Evolutionary conservation across 202 grass and related monocot species (phyloP).

Genomic region (Dendrocalamus latiflorus): DNA sequence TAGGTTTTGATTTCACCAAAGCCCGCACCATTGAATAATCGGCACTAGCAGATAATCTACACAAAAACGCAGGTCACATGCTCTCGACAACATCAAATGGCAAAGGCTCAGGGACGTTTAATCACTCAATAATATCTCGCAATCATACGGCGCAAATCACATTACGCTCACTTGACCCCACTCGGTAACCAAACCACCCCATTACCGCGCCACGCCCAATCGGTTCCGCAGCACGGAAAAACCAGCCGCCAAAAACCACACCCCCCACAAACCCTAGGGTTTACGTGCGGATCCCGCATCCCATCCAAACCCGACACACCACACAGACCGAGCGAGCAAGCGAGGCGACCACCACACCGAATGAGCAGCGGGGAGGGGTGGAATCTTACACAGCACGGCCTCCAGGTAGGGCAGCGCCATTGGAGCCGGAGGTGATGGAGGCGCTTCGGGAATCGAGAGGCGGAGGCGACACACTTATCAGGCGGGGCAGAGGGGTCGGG

Average conservation of each 20-base stretch:
- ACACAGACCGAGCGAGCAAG: not conserved
- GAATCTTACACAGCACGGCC: constrained; percentile 67
- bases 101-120: not conserved
- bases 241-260: constrained; percentile 3
- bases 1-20: not conserved
- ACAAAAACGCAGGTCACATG: not conserved
- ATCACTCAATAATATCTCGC: not conserved
- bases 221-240: not conserved
- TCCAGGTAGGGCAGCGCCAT: constrained; percentile 86
- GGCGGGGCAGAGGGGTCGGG: not conserved
- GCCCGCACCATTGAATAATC: not conserved
- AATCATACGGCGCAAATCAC: not conserved
- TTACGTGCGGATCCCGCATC: constrained; percentile 31
- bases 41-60: not conserved
- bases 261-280: constrained; percentile 20
- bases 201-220: not conserved
- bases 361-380: not conserved
- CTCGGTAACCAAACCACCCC: not conserved
- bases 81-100: not conserved
- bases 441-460: not conserved
- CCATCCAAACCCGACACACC: not conserved
- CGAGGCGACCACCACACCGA: not conserved
- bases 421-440: constrained; percentile 8
- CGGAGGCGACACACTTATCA: not conserved
- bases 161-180: not conserved